phyloP scores from a whole-genome alignment of 768 basidiomycete genomes.

The Lactarius tabidus region DNA sequence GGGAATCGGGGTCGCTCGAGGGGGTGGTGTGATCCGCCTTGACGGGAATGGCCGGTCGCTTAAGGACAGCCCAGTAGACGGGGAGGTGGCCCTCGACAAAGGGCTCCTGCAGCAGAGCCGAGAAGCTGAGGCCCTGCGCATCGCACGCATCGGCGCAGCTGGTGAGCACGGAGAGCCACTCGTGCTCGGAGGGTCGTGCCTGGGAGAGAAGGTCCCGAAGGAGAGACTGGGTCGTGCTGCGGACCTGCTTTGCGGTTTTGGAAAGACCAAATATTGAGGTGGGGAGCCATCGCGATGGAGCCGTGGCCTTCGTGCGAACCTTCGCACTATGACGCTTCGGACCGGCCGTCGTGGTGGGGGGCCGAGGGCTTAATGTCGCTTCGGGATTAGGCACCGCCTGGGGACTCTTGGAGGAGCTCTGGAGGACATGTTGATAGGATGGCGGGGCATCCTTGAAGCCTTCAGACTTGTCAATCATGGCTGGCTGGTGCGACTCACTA shows the following conservation, averaged over 20 bases:
- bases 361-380: not conserved
- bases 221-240: slow-evolving; percentile 18
- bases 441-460: slow-evolving; percentile 20
- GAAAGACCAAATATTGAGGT: slow-evolving; percentile 24
- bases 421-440: slow-evolving; percentile 15
- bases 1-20: slow-evolving; percentile 24
- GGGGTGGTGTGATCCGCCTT: slow-evolving; percentile 2
- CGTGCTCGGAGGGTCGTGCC: slow-evolving; percentile 31
- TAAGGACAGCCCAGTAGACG: slow-evolving; percentile 71
- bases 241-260: slow-evolving; percentile 25
- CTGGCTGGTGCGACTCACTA: not conserved
- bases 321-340: not conserved
- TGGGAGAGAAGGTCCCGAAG: slow-evolving; percentile 37
- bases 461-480: slow-evolving; percentile 23
- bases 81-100: slow-evolving; percentile 63
- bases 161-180: slow-evolving; percentile 44
- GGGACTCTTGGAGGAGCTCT: not conserved
- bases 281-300: slow-evolving; percentile 18
- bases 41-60: slow-evolving; percentile 36
- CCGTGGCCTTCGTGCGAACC: not conserved
- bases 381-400: not conserved
- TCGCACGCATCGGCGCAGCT: slow-evolving; percentile 62
- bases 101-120: slow-evolving; percentile 55
- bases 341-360: not conserved
- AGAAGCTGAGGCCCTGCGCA: slow-evolving; percentile 46